Conservation (phyloP, 768 basidiomycete species). For the Termitomyces titanicus region DNA sequence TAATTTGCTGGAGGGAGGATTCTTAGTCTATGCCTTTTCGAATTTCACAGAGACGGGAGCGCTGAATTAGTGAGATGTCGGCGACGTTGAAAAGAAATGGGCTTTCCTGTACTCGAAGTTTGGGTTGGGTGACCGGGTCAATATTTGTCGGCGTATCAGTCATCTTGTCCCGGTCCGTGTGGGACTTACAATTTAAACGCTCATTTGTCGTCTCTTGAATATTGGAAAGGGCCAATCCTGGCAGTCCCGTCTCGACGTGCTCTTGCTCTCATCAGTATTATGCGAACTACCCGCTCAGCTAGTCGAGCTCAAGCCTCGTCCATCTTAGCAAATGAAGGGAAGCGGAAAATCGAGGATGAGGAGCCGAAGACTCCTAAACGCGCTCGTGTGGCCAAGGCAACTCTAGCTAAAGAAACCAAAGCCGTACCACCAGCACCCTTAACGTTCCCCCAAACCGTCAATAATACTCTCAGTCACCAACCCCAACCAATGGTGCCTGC, state of each 20-base stretch:
- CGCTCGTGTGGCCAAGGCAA: slow-evolving; percentile 3
- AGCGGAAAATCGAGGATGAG: slow-evolving; percentile 9
- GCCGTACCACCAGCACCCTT: not conserved
- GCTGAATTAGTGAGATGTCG: not conserved
- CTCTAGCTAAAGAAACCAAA: not conserved
- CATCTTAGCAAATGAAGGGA: slow-evolving; percentile 7
- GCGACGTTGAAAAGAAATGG: no score
- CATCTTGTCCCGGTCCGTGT: not conserved
- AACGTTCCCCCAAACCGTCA: slow-evolving; percentile 6
- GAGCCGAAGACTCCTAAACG: no score
- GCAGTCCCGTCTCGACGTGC: slow-evolving; percentile 2
- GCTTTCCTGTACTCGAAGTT: no score
- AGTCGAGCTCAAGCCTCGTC: slow-evolving; percentile 19
- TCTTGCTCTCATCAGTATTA: slow-evolving; percentile 11
- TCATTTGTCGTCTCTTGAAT: not conserved
- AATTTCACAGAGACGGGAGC: not conserved
- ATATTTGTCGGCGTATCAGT: not conserved
- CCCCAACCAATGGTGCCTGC: slow-evolving; percentile 55
- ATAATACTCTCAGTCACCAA: slow-evolving; percentile 6
- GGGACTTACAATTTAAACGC: not conserved
- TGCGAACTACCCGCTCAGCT: slow-evolving; percentile 29
- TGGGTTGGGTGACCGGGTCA: no score
- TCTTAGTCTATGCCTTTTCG: not conserved
- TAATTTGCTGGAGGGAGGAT: not conserved
- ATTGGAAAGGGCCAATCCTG: not conserved